Base-by-base conservation (phyloP, 441 rosid species). In the Arabidopsis hybrid region DNA sequence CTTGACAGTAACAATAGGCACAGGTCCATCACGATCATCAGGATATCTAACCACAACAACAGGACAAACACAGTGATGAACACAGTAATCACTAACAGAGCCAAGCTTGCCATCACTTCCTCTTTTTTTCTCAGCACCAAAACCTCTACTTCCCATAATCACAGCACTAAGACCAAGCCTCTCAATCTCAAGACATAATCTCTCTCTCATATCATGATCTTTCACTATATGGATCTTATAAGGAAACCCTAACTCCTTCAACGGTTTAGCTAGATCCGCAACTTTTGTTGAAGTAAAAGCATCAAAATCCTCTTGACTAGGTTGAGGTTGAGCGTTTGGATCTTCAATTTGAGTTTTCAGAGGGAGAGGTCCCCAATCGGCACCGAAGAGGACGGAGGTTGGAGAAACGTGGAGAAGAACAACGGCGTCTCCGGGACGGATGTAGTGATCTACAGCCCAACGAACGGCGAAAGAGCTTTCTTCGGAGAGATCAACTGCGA, bases 121-220 rank as follows among this genome's bases (percentile, higher is more conserved):
- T 40, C 81, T 21, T 21, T 21, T 78, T 67, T 77, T 85, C 72
- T 82, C 88, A 5, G 97, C 97, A 3, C 97, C 96, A 66, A 82
- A 92, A 0, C 96, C 97, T 59, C 96, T 80, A 72, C 97, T 92
- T 8, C 97, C 97, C 96, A 92, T 89, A 38, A 92, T 86, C 35
- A 92, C 91, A 10, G 95, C 95, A 50, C 96, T 89, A 64, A 92
- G 73, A 13, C 89, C 91, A 62, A 92, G 78, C 83, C 97, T 85
- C 91, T 92, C 97, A 64, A 90, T 86, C 91, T 92, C 97, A 80
- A 92, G 69, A 38, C 97, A 92, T 4, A 92, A 73, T 72, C 97
- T 85, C 82, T 92, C 97, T 83, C 88, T 88, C 97, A 92, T 92
- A 57, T 92, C 97, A 50, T 92, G 97, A 52, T 92, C 97, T 81